Base-by-base conservation (phyloP, 78 protist species). In the Polysphondylium violaceum region DNA sequence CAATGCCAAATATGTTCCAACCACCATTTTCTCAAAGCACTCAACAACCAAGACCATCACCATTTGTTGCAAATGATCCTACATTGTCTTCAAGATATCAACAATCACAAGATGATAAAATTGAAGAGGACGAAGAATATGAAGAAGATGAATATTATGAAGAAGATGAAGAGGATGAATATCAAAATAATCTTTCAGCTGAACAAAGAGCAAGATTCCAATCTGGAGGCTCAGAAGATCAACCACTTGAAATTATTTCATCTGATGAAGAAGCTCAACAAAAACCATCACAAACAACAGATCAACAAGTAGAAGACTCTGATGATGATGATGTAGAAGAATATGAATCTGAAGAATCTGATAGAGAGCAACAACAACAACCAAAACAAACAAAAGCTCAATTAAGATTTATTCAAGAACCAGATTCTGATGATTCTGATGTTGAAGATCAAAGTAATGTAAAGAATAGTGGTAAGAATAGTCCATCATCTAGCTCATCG, bases 221-320 rank as follows among this genome's bases (percentile, higher is more conserved):
- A 8, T 21, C 36, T 31, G 47, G 19, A 19, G 60, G 43, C 23
- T n/a, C 78, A 23, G 63, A 72, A 72, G 78, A 72, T 29, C 16
- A 72, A 72, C 78, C 78, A 36, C 19, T 72, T 53, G 78, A 72
- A 50, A 72, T 72, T 51, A 14, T 17, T 17, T 27, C 43, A 19
- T 71, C 77, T n/a, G 53, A 53, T 8, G 78, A 72, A 9, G 78
- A 72, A 36, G 63, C 27, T 2, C 5, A 44, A 3, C 21, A 21
- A 31, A 35, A 27, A 38, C 73, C 73, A 36, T n/a, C 21, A 38
- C 25, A 35, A n/a, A 31, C 43, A 38, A 65, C 21, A 65, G 81
- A 53, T 31, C 36, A 56, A 33, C 38, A 51, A 5, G 21, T 12
- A 33, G 61, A 75, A 2, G 29, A 50, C 16, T 14, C 25, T 27